Base-by-base conservation (phyloP, 2,329 filamentous ascomycete species). In the Anisogramma anomala region DNA sequence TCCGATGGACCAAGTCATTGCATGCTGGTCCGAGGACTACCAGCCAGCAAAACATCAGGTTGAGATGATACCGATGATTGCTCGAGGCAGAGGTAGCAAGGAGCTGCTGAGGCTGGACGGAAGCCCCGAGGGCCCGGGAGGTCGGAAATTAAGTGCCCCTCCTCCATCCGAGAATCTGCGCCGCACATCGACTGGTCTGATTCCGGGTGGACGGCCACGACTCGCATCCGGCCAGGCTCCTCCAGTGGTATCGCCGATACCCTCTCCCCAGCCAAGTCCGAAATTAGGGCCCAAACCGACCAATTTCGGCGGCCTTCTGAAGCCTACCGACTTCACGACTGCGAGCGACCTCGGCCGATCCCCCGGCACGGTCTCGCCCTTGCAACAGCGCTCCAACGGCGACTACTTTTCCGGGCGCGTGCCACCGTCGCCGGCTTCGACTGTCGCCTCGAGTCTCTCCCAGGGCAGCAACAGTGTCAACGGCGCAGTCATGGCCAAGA, bases 1-100 rank as follows among this genome's bases (percentile, higher is more conserved):
- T 3, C 72, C 79, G 13, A 80, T 87, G 66, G 75, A 80, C 19
- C 73, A 82, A 37, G 76, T 91, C 5, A 67, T 87, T 43, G 66
- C 72, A 4, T 60, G 67, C 32, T 91, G 81, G 77, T 72, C 81
- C 37, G 60, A 61, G 2, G 68, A 69, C 44, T 84, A 80, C 55
- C 70, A 71, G 23, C 72, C 79, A 0, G 61, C 78, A 36, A 79
- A 82, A 48, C 66, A 71, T 44, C 72, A 87, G 49, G 60, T 81
- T 31, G 84, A 91, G 60, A 65, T 66, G 3, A 69, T 88, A 44
- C 64, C 62, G 20, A 70, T 76, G 41, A 67, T 93, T 39, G 69
- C 74, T 19, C 70, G 72, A 22, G 82, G 83, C 30, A 87, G 82
- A 56, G 73, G 77, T 3, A 64, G 79, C 13, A 71, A 77, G 32